Base-by-base conservation (phyloP, 2,329 filamentous ascomycete species). In the Arthrobotrys pseudoclavata region DNA sequence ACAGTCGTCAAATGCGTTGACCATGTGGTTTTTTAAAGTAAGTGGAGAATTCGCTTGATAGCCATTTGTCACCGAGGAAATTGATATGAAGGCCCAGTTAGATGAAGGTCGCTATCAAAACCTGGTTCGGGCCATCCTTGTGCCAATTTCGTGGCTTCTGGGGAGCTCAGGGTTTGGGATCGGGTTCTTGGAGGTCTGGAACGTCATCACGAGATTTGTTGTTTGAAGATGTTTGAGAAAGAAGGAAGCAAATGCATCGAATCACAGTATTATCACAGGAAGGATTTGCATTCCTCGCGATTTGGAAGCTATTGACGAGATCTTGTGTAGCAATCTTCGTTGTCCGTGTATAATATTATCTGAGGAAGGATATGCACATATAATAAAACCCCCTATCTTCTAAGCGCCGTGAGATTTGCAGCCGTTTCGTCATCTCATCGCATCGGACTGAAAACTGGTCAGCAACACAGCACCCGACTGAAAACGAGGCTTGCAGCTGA, bases 381-480 rank as follows among this genome's bases (percentile, higher is more conserved):
- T 69, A 69, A 76, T 34, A 64, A 48, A 68, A 4, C n/a, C 47
- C 57, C 70, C 55, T 75, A 69, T 68, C 55, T 55, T 60, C 62
- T 76, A 76, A 66, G 72, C 72, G 72, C 72, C 72, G 72, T 66
- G 72, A 76, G 69, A 76, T 70, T 60, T 76, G 72, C 60, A 34
- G 37, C 22, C 47, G 72, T 76, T 76, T 76, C 57, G 66, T 69
- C 72, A 76, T 76, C 48, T 75, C 62, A 34, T 68, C 47, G 34
- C 50, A 48, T 60, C 69, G 34, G 48, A 63, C 7, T 40, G 29
- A 31, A 63, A 47, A 48, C 60, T 60, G 55, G 55, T 31, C 37
- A 52, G 69, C 69, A 66, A 72, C 69, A 66, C 60, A 64, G 55
- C 34, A 60, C 55, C 42, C 10, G 61, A 48, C n/a, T 48, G 26